A percentile compares a stretch with the other conserved stretches of the same genome.
phyloP scores from a whole-genome alignment of 768 basidiomycete genomes.

The Leccinum subtestaceum region DNA sequence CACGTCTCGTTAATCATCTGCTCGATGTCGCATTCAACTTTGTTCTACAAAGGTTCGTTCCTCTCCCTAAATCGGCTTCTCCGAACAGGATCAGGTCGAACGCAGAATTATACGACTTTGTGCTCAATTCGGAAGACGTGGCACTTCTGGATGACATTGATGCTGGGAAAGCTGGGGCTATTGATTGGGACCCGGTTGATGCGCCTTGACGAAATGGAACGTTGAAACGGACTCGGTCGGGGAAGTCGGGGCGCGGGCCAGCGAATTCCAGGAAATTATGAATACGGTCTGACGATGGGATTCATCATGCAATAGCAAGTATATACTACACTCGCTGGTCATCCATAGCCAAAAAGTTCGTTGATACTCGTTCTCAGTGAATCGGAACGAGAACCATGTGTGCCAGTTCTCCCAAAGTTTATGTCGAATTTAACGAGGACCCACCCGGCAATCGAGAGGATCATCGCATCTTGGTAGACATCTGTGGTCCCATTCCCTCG shows the following conservation, averaged over 20 bases:
- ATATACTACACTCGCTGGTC: not conserved
- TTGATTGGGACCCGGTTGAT: conserved; percentile 85
- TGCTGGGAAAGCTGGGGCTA: conserved; percentile 64
- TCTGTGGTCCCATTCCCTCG: not conserved
- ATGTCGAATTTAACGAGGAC: not conserved
- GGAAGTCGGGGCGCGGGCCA: not conserved
- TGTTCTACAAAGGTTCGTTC: conserved; percentile 56
- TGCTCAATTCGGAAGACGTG: conserved; percentile 65
- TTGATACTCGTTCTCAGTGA: not conserved
- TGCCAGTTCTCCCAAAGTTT: too few relatives aligned
- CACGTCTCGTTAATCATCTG: not conserved
- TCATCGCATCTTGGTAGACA: not conserved
- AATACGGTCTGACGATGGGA: not conserved
- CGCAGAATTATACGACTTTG: conserved; percentile 72
- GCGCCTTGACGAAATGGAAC: conserved; percentile 21
- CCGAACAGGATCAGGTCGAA: conserved; percentile 72
- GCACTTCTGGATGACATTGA: conserved; percentile 64
- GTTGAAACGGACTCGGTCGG: conserved; percentile 9
- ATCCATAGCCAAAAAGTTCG: not conserved
- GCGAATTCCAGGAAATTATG: not conserved
- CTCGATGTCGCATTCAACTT: not conserved
- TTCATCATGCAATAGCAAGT: not conserved
- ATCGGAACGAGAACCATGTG: too few relatives aligned
- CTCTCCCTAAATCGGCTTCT: conserved; percentile 79
- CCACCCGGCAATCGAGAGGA: not conserved